phyloP scores from a whole-genome alignment of 148 eudicot genomes.

The Suaeda aralocaspica region DNA sequence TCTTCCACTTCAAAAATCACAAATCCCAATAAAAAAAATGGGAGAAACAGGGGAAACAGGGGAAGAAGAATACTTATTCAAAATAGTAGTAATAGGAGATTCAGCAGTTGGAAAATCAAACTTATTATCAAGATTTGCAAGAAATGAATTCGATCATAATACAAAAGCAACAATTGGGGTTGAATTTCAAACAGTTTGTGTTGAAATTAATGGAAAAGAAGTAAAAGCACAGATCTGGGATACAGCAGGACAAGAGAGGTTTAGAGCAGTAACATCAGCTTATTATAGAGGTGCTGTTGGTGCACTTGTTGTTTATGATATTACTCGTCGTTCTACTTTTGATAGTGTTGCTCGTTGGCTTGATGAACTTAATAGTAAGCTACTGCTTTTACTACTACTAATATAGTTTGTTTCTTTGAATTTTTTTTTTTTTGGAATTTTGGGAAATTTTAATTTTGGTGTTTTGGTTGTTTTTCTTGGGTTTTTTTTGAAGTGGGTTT shows the following conservation, averaged over 20 bases:
- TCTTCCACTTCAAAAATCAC: too few species aligned
- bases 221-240: constrained; percentile 90
- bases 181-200: constrained; percentile 71
- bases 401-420: background rate
- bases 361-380: constrained; percentile 73
- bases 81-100: constrained; percentile 79
- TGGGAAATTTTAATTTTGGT: too few species aligned
- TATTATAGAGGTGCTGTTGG: constrained; percentile 86
- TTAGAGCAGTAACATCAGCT: constrained; percentile 80
- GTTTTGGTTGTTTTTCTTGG: too few species aligned
- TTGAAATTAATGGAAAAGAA: constrained; percentile 71
- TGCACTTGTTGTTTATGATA: constrained; percentile 76
- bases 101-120: constrained; percentile 86
- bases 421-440: background rate
- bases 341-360: constrained; percentile 73
- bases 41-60: constrained; percentile 39
- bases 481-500: too few species aligned
- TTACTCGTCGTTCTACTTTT: constrained; percentile 52
- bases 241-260: constrained; percentile 83
- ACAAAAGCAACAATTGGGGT: constrained; percentile 87
- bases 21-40: too few species aligned
- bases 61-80: constrained; percentile 79
- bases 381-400: background rate
- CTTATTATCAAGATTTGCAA: constrained; percentile 59
- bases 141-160: constrained; percentile 66